Percentiles rank a stretch among this genome's conserved stretches.
These are phyloP conservation scores for Rhipidocladum racemiflorum DNA, from an alignment of 176 grass and related monocot species.

Conservation along the genomic window DNA sequence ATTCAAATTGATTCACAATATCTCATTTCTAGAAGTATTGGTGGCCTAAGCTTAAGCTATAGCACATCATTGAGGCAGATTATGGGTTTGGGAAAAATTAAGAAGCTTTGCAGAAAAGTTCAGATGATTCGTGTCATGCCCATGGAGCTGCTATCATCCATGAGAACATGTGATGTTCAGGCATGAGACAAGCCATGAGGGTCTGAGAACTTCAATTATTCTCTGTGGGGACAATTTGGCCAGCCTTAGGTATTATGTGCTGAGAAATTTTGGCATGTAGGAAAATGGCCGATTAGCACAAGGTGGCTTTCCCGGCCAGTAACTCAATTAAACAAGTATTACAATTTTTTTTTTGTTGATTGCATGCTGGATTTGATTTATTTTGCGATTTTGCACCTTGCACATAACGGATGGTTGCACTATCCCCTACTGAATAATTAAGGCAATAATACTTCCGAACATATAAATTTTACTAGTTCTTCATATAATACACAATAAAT, in stretches of 20 bases:
- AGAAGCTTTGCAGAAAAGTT: conserved; percentile 5
- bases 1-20: background rate
- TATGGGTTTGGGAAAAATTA: conserved; percentile 3
- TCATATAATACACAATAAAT: conserved; percentile 7
- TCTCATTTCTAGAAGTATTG: background rate
- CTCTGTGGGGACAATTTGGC: conserved; percentile 36
- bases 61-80: background rate
- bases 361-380: background rate
- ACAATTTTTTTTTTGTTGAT: background rate
- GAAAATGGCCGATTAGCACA: conserved; percentile 3
- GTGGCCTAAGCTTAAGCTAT: background rate
- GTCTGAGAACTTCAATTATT: conserved; percentile 43
- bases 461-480: background rate
- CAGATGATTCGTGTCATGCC: conserved; percentile 17
- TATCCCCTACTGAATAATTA: background rate
- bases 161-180: conserved; percentile 45
- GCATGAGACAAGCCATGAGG: conserved; percentile 40
- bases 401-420: background rate
- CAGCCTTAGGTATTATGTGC: conserved; percentile 44
- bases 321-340: background rate
- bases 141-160: conserved; percentile 39
- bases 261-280: conserved; percentile 26
- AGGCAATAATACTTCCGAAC: background rate
- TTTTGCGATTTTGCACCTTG: conserved; percentile 7
- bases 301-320: background rate